Base-by-base conservation (phyloP, 2,329 filamentous ascomycete genomes). In the Microsporum canis region DNA sequence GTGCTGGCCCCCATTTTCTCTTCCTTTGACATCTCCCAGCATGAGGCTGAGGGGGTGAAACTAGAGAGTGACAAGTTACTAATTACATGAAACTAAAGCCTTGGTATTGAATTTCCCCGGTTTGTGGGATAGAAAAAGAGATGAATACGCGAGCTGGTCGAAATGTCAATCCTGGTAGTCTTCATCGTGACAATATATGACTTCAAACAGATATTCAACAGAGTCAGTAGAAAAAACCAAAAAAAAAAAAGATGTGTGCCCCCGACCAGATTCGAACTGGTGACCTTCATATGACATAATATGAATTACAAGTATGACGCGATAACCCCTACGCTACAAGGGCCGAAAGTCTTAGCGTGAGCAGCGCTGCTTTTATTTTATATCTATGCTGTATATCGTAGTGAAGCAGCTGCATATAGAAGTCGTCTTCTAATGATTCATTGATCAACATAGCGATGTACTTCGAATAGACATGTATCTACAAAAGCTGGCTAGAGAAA, bases 351-450 rank as follows among this genome's bases (percentile, higher is more conserved):
- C 29, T 49, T 49, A 49, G 45, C 27, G 27, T 49, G 45, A 23
- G 23, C 6, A 47, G 43, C 23, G 7, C 49, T 14, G 10, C 29
- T 36, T 38, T 68, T 34, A 63, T 67, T 12, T 65, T 67, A 3
- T 23, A 17, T 10, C 45, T 49, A 31, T 3, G 17, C 17, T 23
- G 17, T 23, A 23, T 23, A 23, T 23, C 17, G 17, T 23, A 23
- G 17, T 1, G 17, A 1, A 23, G 17, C 17, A 23, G 17, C 17
- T 23, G 17, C 17, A 23, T 23, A 23, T 23, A 23, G 17, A 23
- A 23, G 17, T 23, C 17, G 17, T 23, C 17, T 23, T 23, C 17
- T 23, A 23, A 23, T 23, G 17, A 23, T 23, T 23, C 17, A 23
- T 23, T 23, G 17, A 23, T 23, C 17, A 23, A 23, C 17, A 23